Evolutionary conservation across 1,139 yeast species (phyloP).

Genomic region (Suhomyces guaymorum): DNA sequence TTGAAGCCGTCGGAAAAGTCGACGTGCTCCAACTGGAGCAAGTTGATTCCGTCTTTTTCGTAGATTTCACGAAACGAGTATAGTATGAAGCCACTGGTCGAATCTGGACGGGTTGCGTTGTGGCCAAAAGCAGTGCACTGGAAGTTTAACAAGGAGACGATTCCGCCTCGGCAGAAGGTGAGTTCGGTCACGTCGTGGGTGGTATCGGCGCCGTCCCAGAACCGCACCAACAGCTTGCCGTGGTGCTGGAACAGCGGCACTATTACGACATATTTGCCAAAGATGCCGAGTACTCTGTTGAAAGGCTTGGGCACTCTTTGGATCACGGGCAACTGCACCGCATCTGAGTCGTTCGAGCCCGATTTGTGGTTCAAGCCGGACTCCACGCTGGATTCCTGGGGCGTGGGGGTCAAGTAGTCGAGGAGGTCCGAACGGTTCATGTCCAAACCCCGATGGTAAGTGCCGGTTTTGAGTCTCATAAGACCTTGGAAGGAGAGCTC

Average conservation of each 20-base stretch:
- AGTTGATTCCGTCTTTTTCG: constrained; percentile 2
- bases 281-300: constrained; percentile 1
- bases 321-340: not conserved
- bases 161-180: not conserved
- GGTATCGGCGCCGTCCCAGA: constrained; percentile 3
- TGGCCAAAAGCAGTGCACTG: constrained; percentile 4
- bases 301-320: constrained; percentile 4
- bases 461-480: constrained; percentile 4
- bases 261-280: constrained; percentile 4
- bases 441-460: constrained; percentile 2
- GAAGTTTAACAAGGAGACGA: constrained; percentile 1
- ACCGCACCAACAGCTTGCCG: constrained; percentile 3
- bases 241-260: constrained; percentile 1
- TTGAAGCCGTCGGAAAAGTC: not conserved
- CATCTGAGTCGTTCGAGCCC: no score
- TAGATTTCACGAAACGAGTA: constrained; percentile 5
- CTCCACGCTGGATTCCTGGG: no score
- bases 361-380: no score
- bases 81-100: constrained; percentile 4
- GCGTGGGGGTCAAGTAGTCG: no score
- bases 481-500: constrained; percentile 3
- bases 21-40: constrained; percentile 3
- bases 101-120: not conserved
- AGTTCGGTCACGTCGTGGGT: constrained; percentile 1
- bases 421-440: constrained; percentile 5